Conservation (phyloP, 2,329 filamentous ascomycete species). For the Daldinia sp. region DNA sequence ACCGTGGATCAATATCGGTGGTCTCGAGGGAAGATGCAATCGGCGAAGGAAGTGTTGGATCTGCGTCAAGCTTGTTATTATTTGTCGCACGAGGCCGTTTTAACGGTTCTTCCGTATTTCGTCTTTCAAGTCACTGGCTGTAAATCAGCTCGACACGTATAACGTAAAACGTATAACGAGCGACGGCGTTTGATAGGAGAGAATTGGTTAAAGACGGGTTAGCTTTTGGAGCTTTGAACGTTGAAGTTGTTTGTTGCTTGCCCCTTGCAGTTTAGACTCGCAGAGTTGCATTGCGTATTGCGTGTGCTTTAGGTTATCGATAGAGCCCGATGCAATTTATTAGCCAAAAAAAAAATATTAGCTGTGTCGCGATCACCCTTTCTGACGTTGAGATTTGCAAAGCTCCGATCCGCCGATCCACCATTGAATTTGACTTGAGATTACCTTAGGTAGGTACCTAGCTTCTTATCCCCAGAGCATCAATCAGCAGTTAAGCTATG, state of each 20-base stretch:
- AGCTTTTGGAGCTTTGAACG: slow-evolving; percentile 14
- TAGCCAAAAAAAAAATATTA: slow-evolving; percentile 9
- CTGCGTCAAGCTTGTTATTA: neutral
- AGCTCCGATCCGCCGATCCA: slow-evolving; percentile 17
- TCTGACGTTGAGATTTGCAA: slow-evolving; percentile 21
- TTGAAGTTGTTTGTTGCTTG: slow-evolving; percentile 28
- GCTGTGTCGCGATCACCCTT: slow-evolving; percentile 10
- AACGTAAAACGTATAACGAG: slow-evolving; percentile 22
- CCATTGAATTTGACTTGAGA: neutral
- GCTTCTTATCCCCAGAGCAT: neutral
- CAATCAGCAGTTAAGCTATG: no score
- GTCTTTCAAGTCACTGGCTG: slow-evolving; percentile 9
- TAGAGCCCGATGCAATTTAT: slow-evolving; percentile 11
- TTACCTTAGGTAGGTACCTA: neutral
- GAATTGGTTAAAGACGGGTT: neutral
- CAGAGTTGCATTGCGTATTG: slow-evolving; percentile 41
- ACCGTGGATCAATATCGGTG: neutral
- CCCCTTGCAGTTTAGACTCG: slow-evolving; percentile 34
- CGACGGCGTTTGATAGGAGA: slow-evolving; percentile 16
- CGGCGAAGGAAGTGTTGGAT: neutral
- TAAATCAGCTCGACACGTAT: slow-evolving; percentile 14
- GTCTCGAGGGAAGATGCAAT: neutral
- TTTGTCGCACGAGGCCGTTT: slow-evolving; percentile 25
- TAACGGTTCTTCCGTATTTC: neutral
- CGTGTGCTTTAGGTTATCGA: slow-evolving; percentile 39